Evolutionary conservation across 306 rosid species (phyloP).

Genomic region (Urtica urens): DNA sequence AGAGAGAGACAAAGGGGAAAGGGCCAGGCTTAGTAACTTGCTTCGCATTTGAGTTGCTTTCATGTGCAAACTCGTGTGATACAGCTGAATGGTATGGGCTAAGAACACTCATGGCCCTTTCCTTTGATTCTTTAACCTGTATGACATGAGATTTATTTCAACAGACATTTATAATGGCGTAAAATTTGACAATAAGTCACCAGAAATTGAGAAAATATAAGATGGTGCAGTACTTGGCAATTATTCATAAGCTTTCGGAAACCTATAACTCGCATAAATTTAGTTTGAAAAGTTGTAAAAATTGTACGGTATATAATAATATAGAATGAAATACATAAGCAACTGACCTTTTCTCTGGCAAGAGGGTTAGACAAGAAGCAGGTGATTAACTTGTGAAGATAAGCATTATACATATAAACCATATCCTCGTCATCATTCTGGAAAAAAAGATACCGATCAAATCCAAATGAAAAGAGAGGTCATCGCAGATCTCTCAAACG

Average conservation of each 20-base stretch:
- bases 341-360: constrained; percentile 90
- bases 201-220: no score
- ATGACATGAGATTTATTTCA: no score
- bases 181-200: no score
- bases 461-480: background rate
- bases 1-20: constrained; percentile 66
- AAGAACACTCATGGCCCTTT: constrained; percentile 65
- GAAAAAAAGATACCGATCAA: constrained; percentile 17
- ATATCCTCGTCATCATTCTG: constrained; percentile 97
- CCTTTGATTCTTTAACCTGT: constrained; percentile 95
- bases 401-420: constrained; percentile 89
- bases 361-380: constrained; percentile 83
- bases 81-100: constrained; percentile 60
- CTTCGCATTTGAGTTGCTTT: constrained; percentile 37
- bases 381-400: constrained; percentile 75
- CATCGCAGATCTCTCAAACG: background rate
- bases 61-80: constrained; percentile 56
- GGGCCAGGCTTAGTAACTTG: constrained; percentile 34
- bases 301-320: background rate
- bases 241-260: no score
- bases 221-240: no score
- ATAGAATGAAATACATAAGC: background rate
- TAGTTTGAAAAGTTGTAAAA: no score
- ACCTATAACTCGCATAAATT: no score
- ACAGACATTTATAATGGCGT: no score